A percentile compares a stretch with the other conserved stretches of the same genome.
Conservation (phyloP, 805 yeast species). For the Blastobotrys americana region DNA sequence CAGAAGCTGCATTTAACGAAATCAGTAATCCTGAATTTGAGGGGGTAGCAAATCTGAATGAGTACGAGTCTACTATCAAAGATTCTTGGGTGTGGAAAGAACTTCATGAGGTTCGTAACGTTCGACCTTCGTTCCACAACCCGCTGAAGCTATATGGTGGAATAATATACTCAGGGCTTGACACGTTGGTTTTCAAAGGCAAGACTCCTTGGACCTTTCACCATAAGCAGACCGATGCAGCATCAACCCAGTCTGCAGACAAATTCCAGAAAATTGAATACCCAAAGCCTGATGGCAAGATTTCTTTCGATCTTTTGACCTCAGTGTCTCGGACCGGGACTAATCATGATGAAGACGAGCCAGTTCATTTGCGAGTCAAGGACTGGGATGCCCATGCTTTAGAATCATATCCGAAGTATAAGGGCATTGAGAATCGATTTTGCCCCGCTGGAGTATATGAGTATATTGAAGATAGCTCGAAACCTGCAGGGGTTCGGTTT, state of each 20-base stretch:
- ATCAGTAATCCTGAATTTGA: conserved; percentile 42
- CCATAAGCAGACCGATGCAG: conserved; percentile 64
- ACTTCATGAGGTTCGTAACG: conserved; percentile 75
- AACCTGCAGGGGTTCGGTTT: conserved; percentile 62
- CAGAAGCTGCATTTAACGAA: conserved; percentile 63
- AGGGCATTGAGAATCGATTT: conserved; percentile 86
- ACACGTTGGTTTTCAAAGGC: conserved; percentile 73
- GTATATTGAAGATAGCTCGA: conserved; percentile 62
- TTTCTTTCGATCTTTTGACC: conserved; percentile 86
- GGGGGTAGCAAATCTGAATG: conserved; percentile 18
- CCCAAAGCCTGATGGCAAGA: conserved; percentile 92
- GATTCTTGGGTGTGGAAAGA: conserved; percentile 85
- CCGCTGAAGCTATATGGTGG: conserved; percentile 79
- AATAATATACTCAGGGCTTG: conserved; percentile 72
- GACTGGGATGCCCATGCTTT: conserved; percentile 54
- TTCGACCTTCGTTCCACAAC: conserved; percentile 82
- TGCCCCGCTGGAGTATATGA: conserved; percentile 99
- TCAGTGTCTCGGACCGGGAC: conserved; percentile 97
- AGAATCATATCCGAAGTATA: conserved; percentile 60
- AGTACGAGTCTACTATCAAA: conserved; percentile 60
- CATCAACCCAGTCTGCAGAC: conserved; percentile 59
- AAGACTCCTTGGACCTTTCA: conserved; percentile 80
- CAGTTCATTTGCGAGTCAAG: conserved; percentile 64
- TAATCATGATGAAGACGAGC: conserved; percentile 89
- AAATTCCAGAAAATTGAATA: conserved; percentile 67